Base-by-base conservation (phyloP, 2,329 filamentous ascomycete species). In the Teratosphaeria epicoccoides region DNA sequence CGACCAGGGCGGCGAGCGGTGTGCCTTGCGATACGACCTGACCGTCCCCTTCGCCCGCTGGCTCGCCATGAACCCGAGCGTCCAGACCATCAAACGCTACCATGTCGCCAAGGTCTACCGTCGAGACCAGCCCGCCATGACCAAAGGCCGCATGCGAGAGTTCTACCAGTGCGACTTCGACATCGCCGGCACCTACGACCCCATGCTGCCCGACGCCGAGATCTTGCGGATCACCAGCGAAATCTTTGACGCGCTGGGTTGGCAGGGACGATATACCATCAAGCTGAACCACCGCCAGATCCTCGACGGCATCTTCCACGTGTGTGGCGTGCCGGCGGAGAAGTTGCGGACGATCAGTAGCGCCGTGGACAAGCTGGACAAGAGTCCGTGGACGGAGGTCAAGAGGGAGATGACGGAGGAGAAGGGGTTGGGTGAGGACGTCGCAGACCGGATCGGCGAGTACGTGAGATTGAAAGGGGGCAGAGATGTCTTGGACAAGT, bases 151-250 rank as follows among this genome's bases (percentile, higher is more conserved):
- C 50, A 93, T 95, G 85, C 81, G 91, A 64, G 91, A 96, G 71
- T 95, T 95, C 71, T 95, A 94, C 74, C 90, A 96, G 71, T 96
- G 90, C 73, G 91, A 97, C 72, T 94, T 96, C 66, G 90, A 96
- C 67, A 91, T 96, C 71, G 90, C 90, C 11, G 89, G 90, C 55
- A 76, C 74, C 43, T 94, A 88, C 73, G 91, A 95, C 67, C 72
- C 87, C 50, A 95, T 96, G 89, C 79, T 95, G 24, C 88, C 90
- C 52, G 91, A 96, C 65, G 87, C 89, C 33, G 90, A 96, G 72
- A 85, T 95, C 53, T 73, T 97, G 61, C 80, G 85, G 52, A 89
- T 96, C 59, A 81, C 87, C 47, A 83, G 81, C 61, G 89, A 96
- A 67, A 85, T 95, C 40, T 95, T 96, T 63, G 81, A 91, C 60